Evolutionary conservation across 148 eudicot species (phyloP).

Genomic region (Hydrangea macrophylla): DNA sequence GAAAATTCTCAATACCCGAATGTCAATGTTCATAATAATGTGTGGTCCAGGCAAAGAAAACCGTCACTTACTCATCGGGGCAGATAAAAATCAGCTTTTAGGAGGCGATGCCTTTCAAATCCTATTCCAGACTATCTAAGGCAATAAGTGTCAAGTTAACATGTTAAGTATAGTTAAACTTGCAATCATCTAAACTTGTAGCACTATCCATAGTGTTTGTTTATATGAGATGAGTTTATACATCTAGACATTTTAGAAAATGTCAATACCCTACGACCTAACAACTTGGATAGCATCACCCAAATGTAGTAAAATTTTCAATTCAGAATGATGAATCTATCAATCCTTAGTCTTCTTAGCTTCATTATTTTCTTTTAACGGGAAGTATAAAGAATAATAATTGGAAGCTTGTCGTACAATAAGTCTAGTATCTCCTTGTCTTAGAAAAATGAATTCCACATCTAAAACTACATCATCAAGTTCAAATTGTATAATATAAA

Average conservation of each 20-base stretch:
- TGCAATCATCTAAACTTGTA: background rate
- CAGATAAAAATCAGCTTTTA: no score
- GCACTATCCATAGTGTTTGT: background rate
- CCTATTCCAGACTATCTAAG: background rate
- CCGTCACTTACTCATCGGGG: no score
- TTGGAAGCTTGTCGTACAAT: background rate
- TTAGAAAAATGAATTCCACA: background rate
- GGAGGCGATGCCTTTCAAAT: background rate
- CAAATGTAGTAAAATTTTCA: background rate
- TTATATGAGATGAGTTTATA: background rate
- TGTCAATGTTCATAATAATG: no score
- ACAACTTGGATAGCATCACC: background rate
- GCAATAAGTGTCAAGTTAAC: background rate
- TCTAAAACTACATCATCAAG: background rate
- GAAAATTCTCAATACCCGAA: no score
- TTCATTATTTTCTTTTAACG: background rate
- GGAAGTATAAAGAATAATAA: background rate
- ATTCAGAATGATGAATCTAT: background rate
- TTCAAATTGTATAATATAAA: background rate
- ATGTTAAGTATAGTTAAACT: background rate
- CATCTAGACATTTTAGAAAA: background rate
- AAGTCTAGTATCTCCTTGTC: no score
- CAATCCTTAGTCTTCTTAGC: background rate
- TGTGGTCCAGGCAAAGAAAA: no score
- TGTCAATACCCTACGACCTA: background rate